Conservation (phyloP, 75 land plant species). For the Gnetum montanum region DNA sequence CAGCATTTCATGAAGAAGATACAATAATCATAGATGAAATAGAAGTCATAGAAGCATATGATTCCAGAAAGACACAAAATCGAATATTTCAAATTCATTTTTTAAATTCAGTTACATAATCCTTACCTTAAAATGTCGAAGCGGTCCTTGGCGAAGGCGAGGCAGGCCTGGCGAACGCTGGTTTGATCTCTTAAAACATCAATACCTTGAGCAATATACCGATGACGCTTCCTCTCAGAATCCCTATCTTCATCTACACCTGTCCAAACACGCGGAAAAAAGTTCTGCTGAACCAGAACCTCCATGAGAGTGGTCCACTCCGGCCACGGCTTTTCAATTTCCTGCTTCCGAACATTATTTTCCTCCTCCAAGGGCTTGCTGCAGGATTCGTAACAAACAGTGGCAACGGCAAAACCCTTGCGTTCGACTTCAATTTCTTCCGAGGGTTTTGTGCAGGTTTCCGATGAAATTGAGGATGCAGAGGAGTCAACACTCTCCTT, state of each 20-base stretch:
- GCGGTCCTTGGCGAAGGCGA: slow-evolving; percentile 52
- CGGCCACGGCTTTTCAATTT: slow-evolving; percentile 58
- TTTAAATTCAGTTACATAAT: neutral
- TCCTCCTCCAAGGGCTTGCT: too few relatives aligned
- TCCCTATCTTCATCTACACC: neutral
- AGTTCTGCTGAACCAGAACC: slow-evolving; percentile 49
- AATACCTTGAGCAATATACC: slow-evolving; percentile 8
- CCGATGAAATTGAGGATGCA: neutral
- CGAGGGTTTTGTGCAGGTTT: too few relatives aligned
- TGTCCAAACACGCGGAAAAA: slow-evolving; percentile 34
- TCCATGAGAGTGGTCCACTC: slow-evolving; percentile 76
- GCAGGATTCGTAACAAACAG: too few relatives aligned
- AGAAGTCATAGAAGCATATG: too few relatives aligned
- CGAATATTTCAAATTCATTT: neutral
- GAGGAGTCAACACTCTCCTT: neutral
- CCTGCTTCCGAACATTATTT: slow-evolving; percentile 26
- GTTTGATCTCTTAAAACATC: slow-evolving; percentile 45
- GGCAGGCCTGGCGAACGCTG: slow-evolving; percentile 36
- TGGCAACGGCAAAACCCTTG: too few relatives aligned
- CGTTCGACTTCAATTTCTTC: too few relatives aligned
- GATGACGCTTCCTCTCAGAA: neutral
- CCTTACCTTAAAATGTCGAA: slow-evolving; percentile 52
- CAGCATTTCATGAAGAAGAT: too few relatives aligned
- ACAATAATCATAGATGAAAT: too few relatives aligned
- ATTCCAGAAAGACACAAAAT: neutral